These are phyloP conservation scores for Solanum habrochaites DNA, from an alignment of 257 asterid species.

Conservation along the genomic window DNA sequence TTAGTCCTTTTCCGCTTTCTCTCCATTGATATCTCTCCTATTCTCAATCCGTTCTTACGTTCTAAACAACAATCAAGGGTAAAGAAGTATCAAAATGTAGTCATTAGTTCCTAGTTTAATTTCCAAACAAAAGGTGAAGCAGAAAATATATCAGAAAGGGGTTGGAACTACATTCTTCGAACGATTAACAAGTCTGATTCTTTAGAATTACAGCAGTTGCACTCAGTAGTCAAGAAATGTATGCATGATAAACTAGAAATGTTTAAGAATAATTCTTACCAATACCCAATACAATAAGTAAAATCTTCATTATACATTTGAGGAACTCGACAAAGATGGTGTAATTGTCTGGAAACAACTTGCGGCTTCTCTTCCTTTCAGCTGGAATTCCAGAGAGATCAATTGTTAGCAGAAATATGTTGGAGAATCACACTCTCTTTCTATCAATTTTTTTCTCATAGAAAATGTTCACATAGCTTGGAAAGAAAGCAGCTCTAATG, in stretches of 20 bases:
- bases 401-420: neutral
- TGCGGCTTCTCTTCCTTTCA: neutral
- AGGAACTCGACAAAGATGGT: neutral
- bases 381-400: neutral
- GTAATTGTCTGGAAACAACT: slow-evolving; percentile 8
- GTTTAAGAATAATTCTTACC: slow-evolving; percentile 4
- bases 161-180: neutral
- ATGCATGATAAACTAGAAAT: neutral
- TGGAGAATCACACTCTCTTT: neutral
- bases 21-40: neutral
- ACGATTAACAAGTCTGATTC: neutral
- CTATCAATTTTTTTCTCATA: neutral
- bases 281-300: slow-evolving; percentile 7
- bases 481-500: neutral
- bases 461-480: neutral
- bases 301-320: slow-evolving; percentile 1
- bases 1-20: neutral
- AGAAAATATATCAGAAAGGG: neutral
- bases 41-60: neutral
- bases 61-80: neutral
- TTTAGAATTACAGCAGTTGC: neutral
- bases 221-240: neutral
- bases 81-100: neutral
- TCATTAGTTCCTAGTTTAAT: neutral
- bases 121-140: neutral